phyloP scores from a whole-genome alignment of 768 basidiomycete species.

The Trametes cingulata region DNA sequence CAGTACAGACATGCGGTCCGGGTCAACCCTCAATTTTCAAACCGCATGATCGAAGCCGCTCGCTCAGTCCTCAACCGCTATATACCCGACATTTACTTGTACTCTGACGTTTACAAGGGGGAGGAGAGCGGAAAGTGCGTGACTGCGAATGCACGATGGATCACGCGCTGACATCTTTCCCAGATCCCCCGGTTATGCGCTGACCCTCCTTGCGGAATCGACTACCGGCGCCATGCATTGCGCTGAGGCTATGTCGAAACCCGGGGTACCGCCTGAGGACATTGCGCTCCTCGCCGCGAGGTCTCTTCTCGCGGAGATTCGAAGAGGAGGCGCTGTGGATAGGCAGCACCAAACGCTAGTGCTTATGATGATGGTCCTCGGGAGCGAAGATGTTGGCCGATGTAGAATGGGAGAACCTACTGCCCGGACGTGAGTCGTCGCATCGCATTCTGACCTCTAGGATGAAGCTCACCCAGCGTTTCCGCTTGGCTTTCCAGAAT shows the following conservation, averaged over 20 bases:
- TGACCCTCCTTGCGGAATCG: conserved; percentile 88
- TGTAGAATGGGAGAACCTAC: conserved; percentile 86
- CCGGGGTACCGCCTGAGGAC: conserved; percentile 90
- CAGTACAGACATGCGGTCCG: conserved; percentile 84
- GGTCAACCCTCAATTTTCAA: conserved; percentile 96
- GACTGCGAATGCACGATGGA: not conserved
- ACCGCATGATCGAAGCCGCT: conserved; percentile 94
- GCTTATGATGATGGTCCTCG: conserved; percentile 90
- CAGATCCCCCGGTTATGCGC: conserved; percentile 95
- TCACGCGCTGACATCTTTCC: not conserved
- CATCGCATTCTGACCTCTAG: not conserved
- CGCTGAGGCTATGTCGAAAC: conserved; percentile 80
- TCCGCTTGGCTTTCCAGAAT: conserved; percentile 52
- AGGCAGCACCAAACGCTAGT: conserved; percentile 85
- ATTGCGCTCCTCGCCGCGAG: conserved; percentile 82
- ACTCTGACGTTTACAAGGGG: conserved; percentile 98
- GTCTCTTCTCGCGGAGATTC: conserved; percentile 75
- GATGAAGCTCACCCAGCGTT: not conserved
- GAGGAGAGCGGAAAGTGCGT: conserved; percentile 95
- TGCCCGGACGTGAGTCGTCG: conserved; percentile 57
- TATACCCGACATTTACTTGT: conserved; percentile 97
- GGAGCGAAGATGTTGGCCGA: conserved; percentile 94
- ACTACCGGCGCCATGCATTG: conserved; percentile 89
- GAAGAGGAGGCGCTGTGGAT: conserved; percentile 87
- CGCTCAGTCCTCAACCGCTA: conserved; percentile 93